Base-by-base conservation (phyloP, 352 stramenopile species). In the Elongisporangium undulatum region DNA sequence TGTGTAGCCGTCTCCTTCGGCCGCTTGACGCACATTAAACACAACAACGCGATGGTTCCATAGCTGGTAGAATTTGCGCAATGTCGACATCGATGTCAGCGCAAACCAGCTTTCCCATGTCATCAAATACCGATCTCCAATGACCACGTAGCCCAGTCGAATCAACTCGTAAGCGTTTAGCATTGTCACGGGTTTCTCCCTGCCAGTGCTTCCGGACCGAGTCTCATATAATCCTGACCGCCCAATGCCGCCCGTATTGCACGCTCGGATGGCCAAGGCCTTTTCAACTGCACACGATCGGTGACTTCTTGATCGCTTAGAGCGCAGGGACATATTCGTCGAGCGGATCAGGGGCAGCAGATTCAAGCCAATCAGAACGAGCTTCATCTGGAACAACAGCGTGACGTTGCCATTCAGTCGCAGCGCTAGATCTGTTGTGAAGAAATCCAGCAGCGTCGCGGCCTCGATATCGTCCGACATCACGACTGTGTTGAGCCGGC, bases 261-360 rank as follows among this genome's bases (percentile, higher is more conserved):
- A 63, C 16, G 67, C 66, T 34, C 61, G 61, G 20, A 70, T 62
- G 3, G 57, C 69, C n/a, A 77, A 64, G 13, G 64, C 55, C 16
- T 62, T 60, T 51, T 77, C 70, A 16, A 69, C 53, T 1, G 63
- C 56, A 38, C 60, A 45, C 9, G 34, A 45, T 45, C 34, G 7
- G 34, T 45, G 34, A 12, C 13, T 17, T 45, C 34, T 45, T 17
- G 34, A 45, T 45, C 4, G 34, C 12, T 45, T 45, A 12, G 10
- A 17, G 2, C 13, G 34, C 12, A 45, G 17, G 2, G 34, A 45
- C 34, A 45, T 45, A 45, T 45, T 17, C 34, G 1, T 17, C 0
- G 34, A 45, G 34, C 34, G 10, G 2, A 58, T 10, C 12, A 67
- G 15, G 6, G 65, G 53, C 2, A 71, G 5, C 1, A 68, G n/a